Evolutionary conservation across 2,329 filamentous ascomycete species (phyloP).

Genomic region (Fusarium haematococcum): DNA sequence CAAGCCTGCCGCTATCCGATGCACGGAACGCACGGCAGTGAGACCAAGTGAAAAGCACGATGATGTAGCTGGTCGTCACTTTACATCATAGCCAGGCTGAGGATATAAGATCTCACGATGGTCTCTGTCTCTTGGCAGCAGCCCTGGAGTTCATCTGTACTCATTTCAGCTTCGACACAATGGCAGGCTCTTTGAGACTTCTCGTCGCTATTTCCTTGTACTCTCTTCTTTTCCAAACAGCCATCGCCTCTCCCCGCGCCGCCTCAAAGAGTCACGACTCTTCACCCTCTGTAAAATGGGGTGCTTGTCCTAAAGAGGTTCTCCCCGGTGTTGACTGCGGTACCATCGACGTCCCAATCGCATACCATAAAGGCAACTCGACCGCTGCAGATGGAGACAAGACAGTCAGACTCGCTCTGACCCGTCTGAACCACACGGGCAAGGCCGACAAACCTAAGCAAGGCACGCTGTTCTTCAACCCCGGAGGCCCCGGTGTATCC

Average conservation of each 20-base stretch:
- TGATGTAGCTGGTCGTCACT: conserved; percentile 8
- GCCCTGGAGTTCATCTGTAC: neutral
- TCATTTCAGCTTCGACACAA: neutral
- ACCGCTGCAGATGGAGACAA: conserved; percentile 15
- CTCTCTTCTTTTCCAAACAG: conserved; percentile 1
- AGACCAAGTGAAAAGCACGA: neutral
- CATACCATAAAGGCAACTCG: conserved; percentile 30
- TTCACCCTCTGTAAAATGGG: conserved; percentile 12
- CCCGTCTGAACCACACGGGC: conserved; percentile 29
- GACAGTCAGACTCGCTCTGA: conserved; percentile 15
- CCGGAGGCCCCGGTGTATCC: conserved; percentile 38
- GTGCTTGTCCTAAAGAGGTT: conserved; percentile 10
- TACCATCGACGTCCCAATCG: conserved; percentile 28
- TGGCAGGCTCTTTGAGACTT: neutral
- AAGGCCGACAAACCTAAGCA: conserved; percentile 18
- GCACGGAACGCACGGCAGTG: conserved; percentile 14
- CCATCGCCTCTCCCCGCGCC: neutral
- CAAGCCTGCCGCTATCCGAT: neutral
- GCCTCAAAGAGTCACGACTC: neutral
- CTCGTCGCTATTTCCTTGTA: neutral
- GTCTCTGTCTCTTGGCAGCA: neutral
- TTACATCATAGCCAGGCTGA: neutral
- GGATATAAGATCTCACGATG: conserved; percentile 8
- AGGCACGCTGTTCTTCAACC: conserved; percentile 36
- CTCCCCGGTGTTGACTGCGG: conserved; percentile 35